Base-by-base conservation (phyloP, 129 eudicot species). In the Lonicera japonica region DNA sequence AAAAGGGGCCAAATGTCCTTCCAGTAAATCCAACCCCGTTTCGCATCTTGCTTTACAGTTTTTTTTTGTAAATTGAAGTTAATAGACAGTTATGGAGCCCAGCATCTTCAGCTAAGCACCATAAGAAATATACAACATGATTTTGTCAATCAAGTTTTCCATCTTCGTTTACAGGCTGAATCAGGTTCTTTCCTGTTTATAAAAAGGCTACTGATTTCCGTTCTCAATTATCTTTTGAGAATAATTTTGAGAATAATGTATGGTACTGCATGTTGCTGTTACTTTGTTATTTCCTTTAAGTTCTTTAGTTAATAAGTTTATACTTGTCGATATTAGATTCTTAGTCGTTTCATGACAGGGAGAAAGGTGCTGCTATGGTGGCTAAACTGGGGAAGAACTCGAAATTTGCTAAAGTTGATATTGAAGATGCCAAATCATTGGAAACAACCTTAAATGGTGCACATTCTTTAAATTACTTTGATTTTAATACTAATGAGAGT, bases 321-420 rank as follows among this genome's bases (percentile, higher is more conserved):
- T 43, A 8, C 1, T 14, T 43, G 13, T 43, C 50, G 14, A 43
- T 8, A 43, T 43, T 43, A 43, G 50, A 43, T 43, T 43, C 8
- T 39, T 21, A 19, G 60, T 7, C 62, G 51, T 65, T 45, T 20
- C 5, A 38, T 39, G 13, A 46, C 73, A 87, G 97, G 84, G 97
- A 91, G 45, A 91, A 77, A 78, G 97, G 96, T 56, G 86, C 79
- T 65, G 71, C 72, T 54, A 77, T 87, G 97, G 90, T 82, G 72
- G 64, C 73, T 5, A 86, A 79, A 65, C 78, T 91, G 1, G 94
- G 96, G 55, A 59, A 79, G 34, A 82, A 79, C 61, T 68, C 96
- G 6, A 80, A 84, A 57, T 91, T 91, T 70, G 61, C 76, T 61
- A 83, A 84, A 70, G 75, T 91, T 25, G 74, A 91, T 67, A 80